phyloP scores from a whole-genome alignment of 805 yeast genomes.

The Wickerhamiella qilinensis region DNA sequence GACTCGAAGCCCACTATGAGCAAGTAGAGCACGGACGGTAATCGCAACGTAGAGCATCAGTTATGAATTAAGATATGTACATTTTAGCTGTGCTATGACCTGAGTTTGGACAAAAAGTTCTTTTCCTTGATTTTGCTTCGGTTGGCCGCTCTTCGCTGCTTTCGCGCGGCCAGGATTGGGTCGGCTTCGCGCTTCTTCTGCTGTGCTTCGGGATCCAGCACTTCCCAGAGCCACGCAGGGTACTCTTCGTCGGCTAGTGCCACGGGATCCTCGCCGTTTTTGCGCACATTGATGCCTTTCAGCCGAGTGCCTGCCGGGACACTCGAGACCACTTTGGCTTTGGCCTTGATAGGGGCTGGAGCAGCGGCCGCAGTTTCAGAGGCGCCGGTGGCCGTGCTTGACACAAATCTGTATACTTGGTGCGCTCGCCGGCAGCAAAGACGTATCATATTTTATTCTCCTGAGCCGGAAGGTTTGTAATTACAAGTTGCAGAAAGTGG shows the following conservation, averaged over 20 bases:
- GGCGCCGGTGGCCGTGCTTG: conserved; percentile 1
- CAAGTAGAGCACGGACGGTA: too few relatives aligned
- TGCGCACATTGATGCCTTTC: conserved; percentile 63
- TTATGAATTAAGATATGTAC: background rate
- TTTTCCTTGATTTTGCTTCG: conserved; percentile 55
- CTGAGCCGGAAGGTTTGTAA: too few relatives aligned
- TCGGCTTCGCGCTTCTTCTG: conserved; percentile 38
- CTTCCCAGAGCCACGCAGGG: conserved; percentile 89
- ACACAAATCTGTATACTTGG: background rate
- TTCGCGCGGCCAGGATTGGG: conserved; percentile 54
- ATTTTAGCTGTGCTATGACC: conserved; percentile 3
- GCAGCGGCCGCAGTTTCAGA: conserved; percentile 8
- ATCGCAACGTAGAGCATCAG: too few relatives aligned
- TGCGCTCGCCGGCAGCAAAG: too few relatives aligned
- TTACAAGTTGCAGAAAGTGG: too few relatives aligned
- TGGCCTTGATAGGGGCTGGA: too few relatives aligned
- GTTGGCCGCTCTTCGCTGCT: conserved; percentile 50
- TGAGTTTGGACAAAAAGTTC: conserved; percentile 56
- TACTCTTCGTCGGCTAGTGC: conserved; percentile 80
- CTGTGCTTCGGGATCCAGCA: conserved; percentile 53
- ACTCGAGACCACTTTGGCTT: conserved; percentile 29
- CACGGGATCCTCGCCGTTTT: conserved; percentile 71
- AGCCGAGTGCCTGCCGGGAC: conserved; percentile 31
- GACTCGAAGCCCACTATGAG: too few relatives aligned
- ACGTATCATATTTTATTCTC: too few relatives aligned